A percentile compares a stretch with the other conserved stretches of the same genome.
Evolutionary conservation across 2,329 filamentous ascomycete genomes (phyloP).

Genomic region (Diaporthe citrichinensis): DNA sequence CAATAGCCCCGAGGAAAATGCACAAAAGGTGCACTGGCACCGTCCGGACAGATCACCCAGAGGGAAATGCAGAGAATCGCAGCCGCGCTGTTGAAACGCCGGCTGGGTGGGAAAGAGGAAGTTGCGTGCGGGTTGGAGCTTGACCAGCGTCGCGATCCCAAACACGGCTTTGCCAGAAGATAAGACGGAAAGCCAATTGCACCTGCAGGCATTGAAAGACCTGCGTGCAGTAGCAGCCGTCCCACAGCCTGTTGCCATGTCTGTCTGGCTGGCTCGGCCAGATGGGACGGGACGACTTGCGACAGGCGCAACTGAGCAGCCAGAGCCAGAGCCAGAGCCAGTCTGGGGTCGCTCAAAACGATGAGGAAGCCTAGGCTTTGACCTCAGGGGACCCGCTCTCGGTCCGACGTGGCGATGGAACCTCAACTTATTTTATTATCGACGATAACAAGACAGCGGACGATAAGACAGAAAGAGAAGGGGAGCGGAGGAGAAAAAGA

Average conservation of each 20-base stretch:
- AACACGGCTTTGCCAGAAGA: neutral
- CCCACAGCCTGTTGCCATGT: neutral
- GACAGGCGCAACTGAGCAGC: neutral
- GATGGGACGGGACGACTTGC: neutral
- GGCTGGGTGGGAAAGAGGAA: neutral
- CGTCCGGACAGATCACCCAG: neutral
- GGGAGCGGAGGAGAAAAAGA: neutral
- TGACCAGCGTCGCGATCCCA: conserved; percentile 1
- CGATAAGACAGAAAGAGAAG: conserved; percentile 4
- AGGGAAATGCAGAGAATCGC: neutral
- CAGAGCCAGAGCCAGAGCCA: neutral
- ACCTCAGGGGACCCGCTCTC: conserved; percentile 7
- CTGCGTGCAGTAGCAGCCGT: conserved; percentile 13
- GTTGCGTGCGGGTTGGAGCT: neutral
- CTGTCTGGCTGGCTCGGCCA: neutral
- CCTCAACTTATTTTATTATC: conserved; percentile 8
- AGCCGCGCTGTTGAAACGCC: neutral
- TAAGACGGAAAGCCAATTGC: neutral
- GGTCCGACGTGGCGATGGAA: conserved; percentile 28
- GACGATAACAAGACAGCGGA: conserved; percentile 15
- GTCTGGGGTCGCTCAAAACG: conserved; percentile 1
- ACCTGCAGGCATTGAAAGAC: conserved; percentile 13
- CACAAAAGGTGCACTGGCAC: neutral
- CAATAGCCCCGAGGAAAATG: neutral
- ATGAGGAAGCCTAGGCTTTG: conserved; percentile 14